A percentile compares a stretch with the other conserved stretches of the same genome.
Conservation (phyloP, 768 basidiomycete species). For the Asterophora lycoperdoides region DNA sequence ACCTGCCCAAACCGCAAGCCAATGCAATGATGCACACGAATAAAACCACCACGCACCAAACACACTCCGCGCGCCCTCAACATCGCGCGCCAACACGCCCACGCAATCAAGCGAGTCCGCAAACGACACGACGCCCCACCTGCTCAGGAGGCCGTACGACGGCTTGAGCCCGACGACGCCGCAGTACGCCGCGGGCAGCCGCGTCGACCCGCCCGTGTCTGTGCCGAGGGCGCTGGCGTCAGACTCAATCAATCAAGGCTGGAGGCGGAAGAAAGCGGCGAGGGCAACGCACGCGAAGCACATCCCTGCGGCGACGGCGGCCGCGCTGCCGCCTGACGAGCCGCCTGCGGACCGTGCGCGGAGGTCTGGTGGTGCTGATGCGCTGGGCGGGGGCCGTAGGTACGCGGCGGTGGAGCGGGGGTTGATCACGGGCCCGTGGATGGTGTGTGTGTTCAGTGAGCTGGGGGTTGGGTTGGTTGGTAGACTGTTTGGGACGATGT, state of each 20-base stretch:
- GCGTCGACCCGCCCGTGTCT: slow-evolving; percentile 93
- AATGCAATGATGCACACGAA: too few relatives aligned
- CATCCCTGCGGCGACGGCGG: slow-evolving; percentile 82
- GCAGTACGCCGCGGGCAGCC: slow-evolving; percentile 92
- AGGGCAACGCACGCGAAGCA: slow-evolving; percentile 70
- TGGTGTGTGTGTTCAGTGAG: slow-evolving; percentile 71
- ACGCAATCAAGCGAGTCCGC: slow-evolving; percentile 96
- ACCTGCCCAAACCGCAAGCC: too few relatives aligned
- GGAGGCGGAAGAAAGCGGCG: not conserved
- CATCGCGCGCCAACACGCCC: slow-evolving; percentile 65
- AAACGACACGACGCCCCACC: slow-evolving; percentile 92
- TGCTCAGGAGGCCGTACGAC: slow-evolving; percentile 86
- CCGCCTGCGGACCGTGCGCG: slow-evolving; percentile 79
- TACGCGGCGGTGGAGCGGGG: slow-evolving; percentile 39
- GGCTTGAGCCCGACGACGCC: slow-evolving; percentile 92
- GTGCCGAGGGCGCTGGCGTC: slow-evolving; percentile 75
- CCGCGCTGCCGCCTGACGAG: slow-evolving; percentile 93
- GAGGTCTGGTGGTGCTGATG: slow-evolving; percentile 4
- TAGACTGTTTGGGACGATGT: too few relatives aligned
- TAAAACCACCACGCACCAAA: slow-evolving; percentile 60
- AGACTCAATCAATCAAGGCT: not conserved
- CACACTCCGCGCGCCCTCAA: slow-evolving; percentile 44
- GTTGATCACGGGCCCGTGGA: slow-evolving; percentile 77
- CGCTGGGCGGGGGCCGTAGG: not conserved
- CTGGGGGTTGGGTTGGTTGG: too few relatives aligned